Percentiles rank a stretch among this genome's conserved stretches.
Conservation (phyloP, 148 eudicot genomes). For the Fagopyrum esculentum region DNA sequence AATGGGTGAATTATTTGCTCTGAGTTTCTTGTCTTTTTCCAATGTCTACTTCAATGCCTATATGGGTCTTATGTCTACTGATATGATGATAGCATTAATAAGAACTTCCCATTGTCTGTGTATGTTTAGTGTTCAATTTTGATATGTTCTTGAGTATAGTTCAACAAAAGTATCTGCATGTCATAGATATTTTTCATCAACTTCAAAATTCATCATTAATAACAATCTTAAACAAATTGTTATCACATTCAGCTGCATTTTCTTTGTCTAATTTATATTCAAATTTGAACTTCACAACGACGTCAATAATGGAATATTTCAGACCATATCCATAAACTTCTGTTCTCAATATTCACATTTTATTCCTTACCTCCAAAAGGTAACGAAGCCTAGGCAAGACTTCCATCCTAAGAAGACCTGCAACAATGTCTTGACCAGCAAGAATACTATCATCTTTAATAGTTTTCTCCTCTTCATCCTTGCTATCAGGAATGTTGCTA, state of each 20-base stretch:
- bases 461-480: slow-evolving; percentile 59
- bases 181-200: background rate
- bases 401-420: slow-evolving; percentile 94
- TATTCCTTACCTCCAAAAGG: slow-evolving; percentile 66
- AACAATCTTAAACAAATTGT: background rate
- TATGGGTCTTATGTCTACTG: background rate
- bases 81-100: background rate
- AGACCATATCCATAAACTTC: background rate
- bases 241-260: background rate
- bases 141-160: background rate
- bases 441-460: slow-evolving; percentile 79
- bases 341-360: background rate
- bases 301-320: background rate
- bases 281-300: background rate
- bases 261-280: background rate
- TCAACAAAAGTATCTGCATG: background rate
- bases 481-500: slow-evolving; percentile 29
- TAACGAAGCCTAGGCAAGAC: slow-evolving; percentile 60
- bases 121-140: background rate
- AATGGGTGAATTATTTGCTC: background rate
- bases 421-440: slow-evolving; percentile 84
- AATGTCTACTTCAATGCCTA: background rate
- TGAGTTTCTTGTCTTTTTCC: background rate
- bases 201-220: background rate
- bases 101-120: background rate